Base-by-base conservation (phyloP, 768 basidiomycete species). In the Podaxis sp. region DNA sequence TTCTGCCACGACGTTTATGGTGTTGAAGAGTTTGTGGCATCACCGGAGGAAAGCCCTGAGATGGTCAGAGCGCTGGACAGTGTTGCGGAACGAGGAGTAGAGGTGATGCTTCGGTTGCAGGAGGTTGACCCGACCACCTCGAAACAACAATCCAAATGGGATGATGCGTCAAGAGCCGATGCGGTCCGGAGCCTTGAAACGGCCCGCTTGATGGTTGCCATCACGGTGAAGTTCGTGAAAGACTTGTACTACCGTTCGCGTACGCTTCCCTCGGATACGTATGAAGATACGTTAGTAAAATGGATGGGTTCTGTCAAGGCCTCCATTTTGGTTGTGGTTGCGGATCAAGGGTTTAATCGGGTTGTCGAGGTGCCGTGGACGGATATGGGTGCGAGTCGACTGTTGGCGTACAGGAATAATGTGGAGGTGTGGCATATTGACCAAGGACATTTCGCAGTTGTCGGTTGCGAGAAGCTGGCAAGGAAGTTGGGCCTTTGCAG, bases 1-100 rank as follows among this genome's bases (percentile, higher is more conserved):
- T 58, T 58, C 56, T 58, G 44, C 26, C 56, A 58, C 28, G 56
- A 58, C 24, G 56, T 44, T 15, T 58, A 58, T 48, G 56, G 56
- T 7, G 24, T 58, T 28, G 41, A 20, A 7, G 20, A 24, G 13
- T 58, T 17, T 24, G 48, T 58, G 41, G 56, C 24, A n/a, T 58
- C 56, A 8, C 41, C 12, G 17, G 56, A 58, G 15, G 56, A 46
- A 7, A 46, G n/a, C 22, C 26, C 41, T 12, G 56, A 58, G 22
- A 46, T 46, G 13, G 28, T 58, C 41, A 58, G 48, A 15, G 41
- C 44, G 15, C 41, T 46, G 10, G 56, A 58, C 22, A 44, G n/a
- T 10, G 44, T 58, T 46, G 56, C 44, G n/a, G 56, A 48, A 30
- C 24, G 44, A 46, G 56, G 56, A 46, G 44, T 46, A 26, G 56